Evolutionary conservation across 495 filamentous ascomycete species (phyloP), one percentile per base, ranked within the genome.

Genomic region (Xylaria intraflava): DNA sequence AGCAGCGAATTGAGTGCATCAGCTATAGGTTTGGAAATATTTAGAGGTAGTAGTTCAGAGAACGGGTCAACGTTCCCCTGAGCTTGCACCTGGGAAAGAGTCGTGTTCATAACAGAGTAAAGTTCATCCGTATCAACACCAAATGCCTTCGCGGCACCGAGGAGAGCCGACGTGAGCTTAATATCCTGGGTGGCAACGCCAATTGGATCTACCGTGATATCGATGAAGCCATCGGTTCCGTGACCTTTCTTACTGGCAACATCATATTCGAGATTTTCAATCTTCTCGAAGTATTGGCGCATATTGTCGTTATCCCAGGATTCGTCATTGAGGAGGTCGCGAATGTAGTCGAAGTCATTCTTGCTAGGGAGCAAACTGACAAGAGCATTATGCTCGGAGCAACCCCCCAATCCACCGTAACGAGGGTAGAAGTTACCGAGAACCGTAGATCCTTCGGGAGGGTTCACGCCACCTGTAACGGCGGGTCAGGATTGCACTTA

Each of bases 141-240:
- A n/a, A 83, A 64, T 3, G 79, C 73, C 24, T 70, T 76, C 2
- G 74, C 79, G 17, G 77, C 80, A 1, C 74, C 77, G 0, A 73
- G 58, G 2, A 81, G 54, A 23, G 79, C 31, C 41, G 69, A 74
- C 9, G 82, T 58, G 3, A 85, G 64, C 51, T 80, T 79, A 0
- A 72, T 60, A 31, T 85, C 80, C 30, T 72, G 51, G 10, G 79
- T 58, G 2, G 78, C 71, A 33, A 83, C 61, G 14, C 58, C 70
- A 4, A 78, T 49, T 3, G 77, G 73, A 0, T 79, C 72, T 5
- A 72, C 55, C 20, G 75, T 73, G 1, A 75, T 81, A n/a, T 62
- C 50, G 17, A 85, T 64, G 78, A 78, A 87, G 19, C 84, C 82
- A 35, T 73, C 62, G 46, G 69, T 76, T n/a, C 83, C 83, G 60